Base-by-base conservation (phyloP, 2,329 filamentous ascomycete species). In the Botrytis galanthina region DNA sequence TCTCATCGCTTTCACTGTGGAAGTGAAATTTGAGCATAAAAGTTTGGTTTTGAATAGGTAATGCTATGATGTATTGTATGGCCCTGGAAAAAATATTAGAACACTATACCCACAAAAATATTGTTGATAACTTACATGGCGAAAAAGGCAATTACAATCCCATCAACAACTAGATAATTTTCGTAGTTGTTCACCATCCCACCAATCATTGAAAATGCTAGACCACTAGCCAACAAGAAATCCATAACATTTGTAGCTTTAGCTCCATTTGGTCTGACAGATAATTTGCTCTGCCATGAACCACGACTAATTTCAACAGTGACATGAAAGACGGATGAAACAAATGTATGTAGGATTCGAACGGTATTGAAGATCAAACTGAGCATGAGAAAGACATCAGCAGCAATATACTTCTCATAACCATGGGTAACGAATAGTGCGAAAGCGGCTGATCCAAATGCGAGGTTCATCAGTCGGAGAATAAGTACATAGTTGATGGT, bases 21-120 rank as follows among this genome's bases (percentile, higher is more conserved):
- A 18, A 70, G 26, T 61, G 42, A 18, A 70, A 61, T 32, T 26
- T 61, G 20, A 70, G 18, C 35, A 29, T 32, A 32, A 70, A 70
- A 9, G n/a, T 70, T 16, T 42, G 57, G 39, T 61, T 26, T 61
- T 46, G 44, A 20, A 61, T 54, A 20, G 69, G 69, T 14, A 62
- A 59, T 9, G 69, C 69, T 18, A 71, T 71, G 57, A 62, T 62
- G 42, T 51, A 71, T 71, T 71, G 69, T 14, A 71, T n/a, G n/a
- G 32, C 22, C 39, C 57, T 71, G 9, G 22, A 22, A 22, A 16
- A 46, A 26, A 51, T 22, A 46, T 37, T 16, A 46, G 29, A 32
- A 35, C 5, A 48, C 0, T n/a, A 12, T 48, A 51, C n/a, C 26
- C 22, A n/a, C 26, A 14, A n/a, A n/a, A n/a, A 14, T 5, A n/a